Percentiles rank a stretch among this genome's conserved stretches.
Conservation (phyloP, 164 flowering plant species). For the Nymphaea thermarum region DNA sequence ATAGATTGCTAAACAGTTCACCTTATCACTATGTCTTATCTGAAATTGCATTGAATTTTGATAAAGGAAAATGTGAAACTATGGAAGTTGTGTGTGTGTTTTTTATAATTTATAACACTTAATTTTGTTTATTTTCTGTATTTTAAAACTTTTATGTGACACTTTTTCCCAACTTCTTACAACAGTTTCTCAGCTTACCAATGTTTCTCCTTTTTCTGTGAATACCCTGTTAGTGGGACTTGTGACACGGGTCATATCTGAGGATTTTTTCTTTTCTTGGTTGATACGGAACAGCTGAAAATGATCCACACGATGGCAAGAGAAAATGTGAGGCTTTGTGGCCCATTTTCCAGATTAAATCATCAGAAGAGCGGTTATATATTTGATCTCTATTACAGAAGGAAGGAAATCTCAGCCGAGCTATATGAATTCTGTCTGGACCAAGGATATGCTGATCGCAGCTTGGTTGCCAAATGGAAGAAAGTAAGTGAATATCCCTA, state of each 20-base stretch:
- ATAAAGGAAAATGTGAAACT: no score
- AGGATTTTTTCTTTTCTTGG: background rate
- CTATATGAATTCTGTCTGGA: constrained; percentile 52
- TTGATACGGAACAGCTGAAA: constrained; percentile 24
- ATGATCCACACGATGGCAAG: constrained; percentile 53
- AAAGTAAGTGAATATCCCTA: constrained; percentile 22
- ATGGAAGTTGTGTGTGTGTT: no score
- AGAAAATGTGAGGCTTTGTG: constrained; percentile 54
- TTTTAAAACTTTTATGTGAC: no score
- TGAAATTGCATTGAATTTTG: no score
- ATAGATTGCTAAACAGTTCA: no score
- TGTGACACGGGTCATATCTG: background rate
- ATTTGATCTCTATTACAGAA: constrained; percentile 40
- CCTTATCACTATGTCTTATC: no score
- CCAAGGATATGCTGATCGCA: constrained; percentile 52
- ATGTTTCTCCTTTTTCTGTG: background rate
- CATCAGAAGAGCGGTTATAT: constrained; percentile 58
- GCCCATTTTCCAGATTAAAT: constrained; percentile 47
- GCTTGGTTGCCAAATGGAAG: constrained; percentile 45
- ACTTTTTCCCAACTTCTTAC: no score
- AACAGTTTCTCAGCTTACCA: background rate
- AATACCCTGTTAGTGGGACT: background rate
- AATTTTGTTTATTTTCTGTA: no score
- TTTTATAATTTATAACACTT: no score
- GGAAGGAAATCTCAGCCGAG: constrained; percentile 53